Evolutionary conservation across 306 rosid species (phyloP), one percentile per base, ranked within the genome.

Genomic region (Delonix regia): DNA sequence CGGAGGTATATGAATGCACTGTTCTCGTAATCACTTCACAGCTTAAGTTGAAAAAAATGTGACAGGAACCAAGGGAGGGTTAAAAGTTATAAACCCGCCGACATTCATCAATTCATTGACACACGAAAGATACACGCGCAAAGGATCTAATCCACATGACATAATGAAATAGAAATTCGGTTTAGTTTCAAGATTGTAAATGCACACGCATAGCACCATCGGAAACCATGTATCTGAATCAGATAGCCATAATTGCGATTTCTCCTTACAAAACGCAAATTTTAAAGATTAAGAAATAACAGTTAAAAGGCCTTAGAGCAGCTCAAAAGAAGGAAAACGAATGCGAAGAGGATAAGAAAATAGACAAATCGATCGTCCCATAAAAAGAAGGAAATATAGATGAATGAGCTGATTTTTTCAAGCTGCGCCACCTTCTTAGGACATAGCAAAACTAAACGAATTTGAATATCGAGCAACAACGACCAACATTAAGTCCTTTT

Each of bases 351-450:
- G 79, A 57, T 25, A 5, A 15, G 28, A n/a, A 45, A 57, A 11
- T 19, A 39, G 42, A 74, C 22, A 60, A 30, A 55, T 72, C 60
- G 75, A 80, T 82, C 87, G 38, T 71, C 62, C 5, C 44, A 27
- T 18, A 19, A 19, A 25, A 39, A 15, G 9, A 0, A 55, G 16
- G 19, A 83, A 44, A 42, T 19, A 81, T 4, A 10, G 42, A 47
- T 30, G 14, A 80, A 76, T 64, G 83, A 80, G 85, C 80, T 86
- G 42, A 18, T 28, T 69, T 21, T 21, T 74, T 5, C 10, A 83
- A 33, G 52, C 41, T 47, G 42, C 76, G 60, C 14, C 44, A 61
- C 67, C 73, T 12, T 61, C 73, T 3, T 4, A 3, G 10, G 68
- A 66, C 28, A 69, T 36, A 14, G 39, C 55, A 61, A 36, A 24